Base-by-base conservation (phyloP, 148 eudicot genomes). In the Drosera capensis region DNA sequence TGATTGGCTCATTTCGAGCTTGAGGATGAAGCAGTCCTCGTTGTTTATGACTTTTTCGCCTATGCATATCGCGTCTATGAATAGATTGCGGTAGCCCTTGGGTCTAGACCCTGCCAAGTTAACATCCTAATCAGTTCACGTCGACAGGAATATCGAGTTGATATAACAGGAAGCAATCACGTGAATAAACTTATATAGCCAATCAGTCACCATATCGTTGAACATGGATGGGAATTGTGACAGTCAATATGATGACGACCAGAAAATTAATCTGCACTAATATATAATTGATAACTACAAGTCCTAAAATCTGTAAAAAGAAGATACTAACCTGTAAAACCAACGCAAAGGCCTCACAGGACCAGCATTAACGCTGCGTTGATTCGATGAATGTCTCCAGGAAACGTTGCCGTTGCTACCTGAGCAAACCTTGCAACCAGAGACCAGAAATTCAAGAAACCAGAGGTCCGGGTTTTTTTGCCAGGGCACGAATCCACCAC, bases 391-490 rank as follows among this genome's bases (percentile, higher is more conserved):
- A 31, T 79, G 86, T 29, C 66, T 71, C 86, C 86, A 79, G 0
- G 68, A 56, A 8, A 75, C 60, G 26, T 60, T 71, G 15, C 86
- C 82, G 26, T 74, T 67, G 44, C 86, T 71, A 0, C 86, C 86
- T 5, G 81, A 67, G 9, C 73, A 71, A 16, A 79, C 55, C 51
- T 74, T 75, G 56, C 64, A 60, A 30, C 79, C 73, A 6, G 82
- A 68, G 39, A 79, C 75, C 14, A 79, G 70, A 23, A 79, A 59
- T 37, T 79, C 86, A 0, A 79, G 58, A 53, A 52, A 68, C 86
- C 82, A 79, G n/a, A 74, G 23, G 43, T 75, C 71, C 7, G 86
- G 82, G 51, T 74, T 69, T 71, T 63, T 79, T 38, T 71, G 78
- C 82, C 82, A 79, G 11, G 75, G 15, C 17, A 79, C 81, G 35